Percentiles rank a stretch among this genome's conserved stretches.
Conservation (phyloP, 768 basidiomycete genomes). For the Boletus bicolor region DNA sequence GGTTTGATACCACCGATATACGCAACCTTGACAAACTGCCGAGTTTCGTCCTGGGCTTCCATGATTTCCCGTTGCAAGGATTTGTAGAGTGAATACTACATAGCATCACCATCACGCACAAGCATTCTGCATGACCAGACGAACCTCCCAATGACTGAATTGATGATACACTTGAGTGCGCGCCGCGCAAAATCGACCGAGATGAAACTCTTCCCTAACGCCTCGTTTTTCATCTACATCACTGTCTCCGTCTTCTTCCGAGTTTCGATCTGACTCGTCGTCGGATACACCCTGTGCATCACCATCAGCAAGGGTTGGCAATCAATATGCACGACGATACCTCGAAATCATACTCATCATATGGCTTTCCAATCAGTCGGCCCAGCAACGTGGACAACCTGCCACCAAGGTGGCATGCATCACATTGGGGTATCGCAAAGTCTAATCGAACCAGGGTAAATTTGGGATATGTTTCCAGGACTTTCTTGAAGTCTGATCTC, state of each 20-base stretch:
- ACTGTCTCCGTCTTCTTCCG: constrained; percentile 15
- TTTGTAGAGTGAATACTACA: constrained; percentile 64
- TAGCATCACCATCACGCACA: constrained; percentile 5
- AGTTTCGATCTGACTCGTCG: constrained; percentile 25
- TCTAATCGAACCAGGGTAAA: constrained; percentile 53
- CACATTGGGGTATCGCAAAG: constrained; percentile 63
- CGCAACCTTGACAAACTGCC: constrained; percentile 55
- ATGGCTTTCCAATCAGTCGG: constrained; percentile 62
- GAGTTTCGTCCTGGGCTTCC: constrained; percentile 43
- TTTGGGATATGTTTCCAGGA: constrained; percentile 64
- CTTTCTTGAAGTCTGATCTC: constrained; percentile 63
- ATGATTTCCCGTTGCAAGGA: constrained; percentile 57
- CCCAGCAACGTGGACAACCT: constrained; percentile 64
- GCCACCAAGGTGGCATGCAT: constrained; percentile 78
- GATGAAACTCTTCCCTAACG: constrained; percentile 44
- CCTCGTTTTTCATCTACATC: constrained; percentile 5
- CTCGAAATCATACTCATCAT: constrained; percentile 69
- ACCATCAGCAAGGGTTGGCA: neutral
- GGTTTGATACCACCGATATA: constrained; percentile 52
- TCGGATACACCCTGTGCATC: constrained; percentile 17
- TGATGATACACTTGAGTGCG: constrained; percentile 66
- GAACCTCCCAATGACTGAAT: constrained; percentile 83
- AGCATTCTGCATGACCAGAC: constrained; percentile 16
- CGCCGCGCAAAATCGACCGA: constrained; percentile 79
- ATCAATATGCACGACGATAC: constrained; percentile 29